Evolutionary conservation across 2,329 filamentous ascomycete genomes (phyloP), one percentile per base, ranked within the genome.

Genomic region (Pseudonectria buxi): DNA sequence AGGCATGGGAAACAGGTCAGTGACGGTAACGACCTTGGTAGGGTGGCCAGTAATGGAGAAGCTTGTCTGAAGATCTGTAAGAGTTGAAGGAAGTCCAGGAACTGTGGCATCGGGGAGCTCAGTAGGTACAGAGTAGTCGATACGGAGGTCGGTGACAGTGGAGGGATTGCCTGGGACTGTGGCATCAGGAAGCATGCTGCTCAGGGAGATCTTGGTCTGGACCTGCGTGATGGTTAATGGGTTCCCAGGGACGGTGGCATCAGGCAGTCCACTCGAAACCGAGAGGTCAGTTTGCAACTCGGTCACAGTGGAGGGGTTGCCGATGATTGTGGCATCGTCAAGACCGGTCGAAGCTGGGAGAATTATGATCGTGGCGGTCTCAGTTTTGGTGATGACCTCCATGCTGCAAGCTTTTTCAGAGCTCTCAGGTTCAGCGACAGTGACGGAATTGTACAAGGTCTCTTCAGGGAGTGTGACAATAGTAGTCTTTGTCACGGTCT

Each of bases 191-290:
- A 45, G 35, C 9, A 46, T 44, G 14, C 45, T 45, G 27, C 47
- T 47, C 34, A 43, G 29, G 6, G 37, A 50, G 30, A 37, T 47
- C 29, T 45, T 44, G 9, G 46, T 50, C 16, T 44, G 34, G 3
- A 50, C 28, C 15, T 50, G 36, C 6, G 55, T 56, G 11, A 61
- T 45, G 6, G 60, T 63, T 2, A 43, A 49, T 2, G 58, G 53
- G 25, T 49, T 48, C 4, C 51, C 58, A 11, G 58, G 48, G 24
- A 63, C 44, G 14, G 53, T 58, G 26, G 49, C 58, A 37, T 61
- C 58, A 6, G 58, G 54, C 9, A 54, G 48, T 2, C 53, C 53
- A 12, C 44, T 44, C 6, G 58, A 60, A 28, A 50, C 26, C 15
- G 46, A 56, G 31, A 49, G 33, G 34, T 51, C 49, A 9, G 51